Percentiles rank a stretch among this genome's conserved stretches.
Conservation (phyloP, 148 eudicot genomes). For the Spergularia bocconei region DNA sequence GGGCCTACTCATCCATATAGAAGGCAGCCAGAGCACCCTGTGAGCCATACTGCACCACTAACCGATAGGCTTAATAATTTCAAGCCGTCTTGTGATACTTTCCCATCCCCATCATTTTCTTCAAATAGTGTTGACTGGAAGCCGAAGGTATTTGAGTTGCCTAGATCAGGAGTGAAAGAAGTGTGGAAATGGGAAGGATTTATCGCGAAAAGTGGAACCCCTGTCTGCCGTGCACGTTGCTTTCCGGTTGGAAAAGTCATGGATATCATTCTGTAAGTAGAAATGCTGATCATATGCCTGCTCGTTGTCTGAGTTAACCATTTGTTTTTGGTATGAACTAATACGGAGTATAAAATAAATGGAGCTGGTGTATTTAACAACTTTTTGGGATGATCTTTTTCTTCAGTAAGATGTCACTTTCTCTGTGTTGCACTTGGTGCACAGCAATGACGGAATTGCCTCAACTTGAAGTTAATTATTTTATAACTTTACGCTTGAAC, state of each 20-base stretch:
- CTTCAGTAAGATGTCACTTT: too few species aligned
- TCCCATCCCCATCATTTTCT: slow-evolving; percentile 40
- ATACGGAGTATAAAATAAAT: too few species aligned
- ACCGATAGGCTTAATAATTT: slow-evolving; percentile 44
- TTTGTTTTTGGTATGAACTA: too few species aligned
- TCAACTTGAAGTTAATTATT: too few species aligned
- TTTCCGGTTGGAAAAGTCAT: slow-evolving; percentile 81
- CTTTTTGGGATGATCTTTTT: too few species aligned
- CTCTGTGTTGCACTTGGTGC: too few species aligned
- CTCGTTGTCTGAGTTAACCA: not conserved
- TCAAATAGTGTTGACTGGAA: slow-evolving; percentile 37
- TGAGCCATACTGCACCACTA: slow-evolving; percentile 37
- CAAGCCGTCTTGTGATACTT: slow-evolving; percentile 42
- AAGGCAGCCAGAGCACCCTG: slow-evolving; percentile 40
- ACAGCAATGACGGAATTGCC: too few species aligned
- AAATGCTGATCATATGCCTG: not conserved
- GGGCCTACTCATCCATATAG: slow-evolving; percentile 35
- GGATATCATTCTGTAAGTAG: slow-evolving; percentile 70
- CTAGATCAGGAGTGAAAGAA: slow-evolving; percentile 32
- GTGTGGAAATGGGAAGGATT: slow-evolving; percentile 94
- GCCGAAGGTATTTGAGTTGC: slow-evolving; percentile 43
- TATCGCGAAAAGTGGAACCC: slow-evolving; percentile 81
- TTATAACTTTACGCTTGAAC: too few species aligned
- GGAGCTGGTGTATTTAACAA: too few species aligned
- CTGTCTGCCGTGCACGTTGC: slow-evolving; percentile 88